Percentiles rank a stretch among this genome's conserved stretches.
phyloP scores from a whole-genome alignment of 331 rosid species.

The Phaseolus coccineus region DNA sequence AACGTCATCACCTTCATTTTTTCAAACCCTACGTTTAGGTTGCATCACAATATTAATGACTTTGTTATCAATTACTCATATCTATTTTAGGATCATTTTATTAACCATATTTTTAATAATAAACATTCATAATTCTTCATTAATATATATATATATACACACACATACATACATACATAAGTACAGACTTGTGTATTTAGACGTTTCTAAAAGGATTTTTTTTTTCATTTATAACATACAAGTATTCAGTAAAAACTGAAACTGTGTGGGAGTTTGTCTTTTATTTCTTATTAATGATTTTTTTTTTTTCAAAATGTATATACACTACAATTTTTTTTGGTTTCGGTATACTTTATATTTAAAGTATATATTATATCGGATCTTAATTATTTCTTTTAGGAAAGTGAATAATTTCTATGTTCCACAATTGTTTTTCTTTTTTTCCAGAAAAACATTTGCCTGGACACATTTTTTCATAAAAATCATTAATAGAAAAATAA shows the following conservation, averaged over 20 bases:
- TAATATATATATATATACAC: neutral
- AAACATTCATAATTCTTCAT: neutral
- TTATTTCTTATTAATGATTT: neutral
- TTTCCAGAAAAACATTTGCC: too few relatives aligned
- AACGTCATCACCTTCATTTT: neutral
- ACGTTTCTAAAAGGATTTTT: neutral
- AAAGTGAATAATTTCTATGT: too few relatives aligned
- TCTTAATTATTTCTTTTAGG: too few relatives aligned
- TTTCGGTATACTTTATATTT: too few relatives aligned
- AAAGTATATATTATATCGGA: too few relatives aligned
- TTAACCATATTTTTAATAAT: neutral
- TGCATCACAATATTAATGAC: neutral
- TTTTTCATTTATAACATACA: neutral
- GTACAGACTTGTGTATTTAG: neutral
- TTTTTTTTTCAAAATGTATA: too few relatives aligned
- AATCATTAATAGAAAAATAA: too few relatives aligned
- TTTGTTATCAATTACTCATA: neutral
- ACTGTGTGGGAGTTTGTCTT: neutral
- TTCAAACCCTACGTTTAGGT: conserved; percentile 12
- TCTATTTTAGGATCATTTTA: neutral
- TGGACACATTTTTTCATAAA: too few relatives aligned
- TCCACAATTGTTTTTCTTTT: too few relatives aligned
- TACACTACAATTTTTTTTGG: too few relatives aligned
- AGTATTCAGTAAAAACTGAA: neutral
- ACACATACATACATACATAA: too few relatives aligned